phyloP scores from a whole-genome alignment of 148 eudicot species.

The Rhododendron mucronatum region DNA sequence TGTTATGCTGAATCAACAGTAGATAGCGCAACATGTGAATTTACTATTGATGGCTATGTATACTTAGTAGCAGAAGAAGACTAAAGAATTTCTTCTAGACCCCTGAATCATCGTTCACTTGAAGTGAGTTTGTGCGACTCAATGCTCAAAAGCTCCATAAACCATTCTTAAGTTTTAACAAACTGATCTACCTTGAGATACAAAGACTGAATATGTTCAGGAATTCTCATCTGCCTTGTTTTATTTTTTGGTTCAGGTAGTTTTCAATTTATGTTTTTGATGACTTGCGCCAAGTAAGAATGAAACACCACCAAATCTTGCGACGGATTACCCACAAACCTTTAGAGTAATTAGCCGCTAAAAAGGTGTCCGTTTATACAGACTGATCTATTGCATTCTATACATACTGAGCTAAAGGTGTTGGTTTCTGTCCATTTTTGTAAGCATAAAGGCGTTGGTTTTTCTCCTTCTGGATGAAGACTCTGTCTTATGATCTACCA shows the following conservation, averaged over 20 bases:
- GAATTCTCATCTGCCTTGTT: background rate
- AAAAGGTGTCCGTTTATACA: background rate
- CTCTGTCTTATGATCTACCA: background rate
- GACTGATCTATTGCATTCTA: background rate
- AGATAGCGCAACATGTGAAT: background rate
- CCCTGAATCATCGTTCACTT: background rate
- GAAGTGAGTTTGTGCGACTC: background rate
- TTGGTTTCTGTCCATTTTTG: background rate
- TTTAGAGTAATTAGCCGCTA: background rate
- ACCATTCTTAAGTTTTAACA: background rate
- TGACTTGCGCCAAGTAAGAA: background rate
- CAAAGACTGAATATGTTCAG: background rate
- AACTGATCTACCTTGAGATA: background rate
- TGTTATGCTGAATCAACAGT: background rate
- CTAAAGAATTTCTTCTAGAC: background rate
- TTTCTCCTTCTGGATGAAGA: conserved; percentile 7
- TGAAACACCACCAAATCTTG: background rate
- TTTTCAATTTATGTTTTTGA: background rate
- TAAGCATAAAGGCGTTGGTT: background rate
- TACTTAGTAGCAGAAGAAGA: background rate
- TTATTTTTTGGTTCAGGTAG: background rate
- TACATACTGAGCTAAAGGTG: background rate
- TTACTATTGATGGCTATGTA: background rate
- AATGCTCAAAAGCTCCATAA: background rate
- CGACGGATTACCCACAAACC: background rate